Percentiles rank a stretch among this genome's conserved stretches.
Conservation (phyloP, 257 asterid species). For the Solanum rostratum region DNA sequence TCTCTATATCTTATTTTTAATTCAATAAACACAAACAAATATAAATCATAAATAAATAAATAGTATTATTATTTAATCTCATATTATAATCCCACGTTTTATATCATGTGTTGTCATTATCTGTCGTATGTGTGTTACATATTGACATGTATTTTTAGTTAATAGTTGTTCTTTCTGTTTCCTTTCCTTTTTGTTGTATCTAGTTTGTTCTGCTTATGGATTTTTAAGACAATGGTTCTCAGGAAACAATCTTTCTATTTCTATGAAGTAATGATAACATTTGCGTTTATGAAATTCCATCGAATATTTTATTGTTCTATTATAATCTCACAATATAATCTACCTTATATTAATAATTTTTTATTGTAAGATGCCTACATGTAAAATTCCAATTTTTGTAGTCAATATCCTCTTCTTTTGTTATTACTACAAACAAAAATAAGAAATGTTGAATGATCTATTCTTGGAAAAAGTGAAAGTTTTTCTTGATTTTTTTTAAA, state of each 20-base stretch:
- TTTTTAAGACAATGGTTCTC: too few species aligned
- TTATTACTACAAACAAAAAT: not conserved
- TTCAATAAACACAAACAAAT: not conserved
- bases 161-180: too few species aligned
- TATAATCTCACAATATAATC: too few species aligned
- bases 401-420: not conserved
- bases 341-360: not conserved
- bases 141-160: too few species aligned
- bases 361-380: not conserved
- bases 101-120: too few species aligned
- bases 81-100: not conserved
- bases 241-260: too few species aligned
- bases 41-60: not conserved
- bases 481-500: not conserved
- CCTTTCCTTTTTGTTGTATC: too few species aligned
- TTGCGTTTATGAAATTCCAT: too few species aligned
- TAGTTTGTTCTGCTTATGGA: too few species aligned
- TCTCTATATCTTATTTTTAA: not conserved
- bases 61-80: not conserved
- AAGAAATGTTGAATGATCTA: not conserved
- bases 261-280: too few species aligned
- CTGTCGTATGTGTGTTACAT: too few species aligned
- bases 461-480: not conserved
- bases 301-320: too few species aligned
- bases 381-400: not conserved